Conservation (phyloP, 2,329 filamentous ascomycete genomes). For the Fusarium virguliforme region DNA sequence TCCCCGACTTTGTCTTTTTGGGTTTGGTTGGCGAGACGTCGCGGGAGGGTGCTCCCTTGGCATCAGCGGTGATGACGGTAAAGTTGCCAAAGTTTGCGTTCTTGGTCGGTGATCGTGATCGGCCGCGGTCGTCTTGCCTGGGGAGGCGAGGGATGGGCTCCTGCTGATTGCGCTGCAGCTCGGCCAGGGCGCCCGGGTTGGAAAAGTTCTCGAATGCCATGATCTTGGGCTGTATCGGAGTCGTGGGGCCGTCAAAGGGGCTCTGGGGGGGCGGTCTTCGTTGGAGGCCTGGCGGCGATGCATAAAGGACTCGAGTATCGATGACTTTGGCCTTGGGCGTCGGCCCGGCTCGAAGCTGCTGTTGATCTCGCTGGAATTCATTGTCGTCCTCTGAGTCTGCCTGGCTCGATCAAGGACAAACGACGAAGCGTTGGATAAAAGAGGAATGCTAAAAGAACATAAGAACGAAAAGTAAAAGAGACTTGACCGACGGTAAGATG, state of each 20-base stretch:
- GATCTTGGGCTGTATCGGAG: slow-evolving; percentile 50
- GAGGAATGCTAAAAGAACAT: slow-evolving; percentile 25
- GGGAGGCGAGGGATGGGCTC: slow-evolving; percentile 60
- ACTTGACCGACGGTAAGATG: slow-evolving; percentile 37
- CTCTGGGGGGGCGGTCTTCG: slow-evolving; percentile 56
- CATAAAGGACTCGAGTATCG: slow-evolving; percentile 66
- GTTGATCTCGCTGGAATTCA: slow-evolving; percentile 33
- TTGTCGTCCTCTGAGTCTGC: slow-evolving; percentile 11
- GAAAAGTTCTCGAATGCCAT: slow-evolving; percentile 56
- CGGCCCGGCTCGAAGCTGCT: slow-evolving; percentile 43
- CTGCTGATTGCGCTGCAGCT: slow-evolving; percentile 71
- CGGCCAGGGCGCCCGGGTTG: slow-evolving; percentile 66
- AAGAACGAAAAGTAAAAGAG: slow-evolving; percentile 34
- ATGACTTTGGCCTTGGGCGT: slow-evolving; percentile 65
- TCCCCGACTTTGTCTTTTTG: slow-evolving; percentile 86
- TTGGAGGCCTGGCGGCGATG: slow-evolving; percentile 66
- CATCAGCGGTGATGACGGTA: slow-evolving; percentile 63
- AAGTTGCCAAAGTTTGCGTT: slow-evolving; percentile 57
- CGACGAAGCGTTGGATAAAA: slow-evolving; percentile 24
- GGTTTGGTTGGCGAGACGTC: slow-evolving; percentile 73
- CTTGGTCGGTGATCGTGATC: slow-evolving; percentile 64
- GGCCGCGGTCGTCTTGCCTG: slow-evolving; percentile 57
- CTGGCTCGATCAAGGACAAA: slow-evolving; percentile 17
- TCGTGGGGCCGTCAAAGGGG: slow-evolving; percentile 46
- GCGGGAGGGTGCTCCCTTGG: slow-evolving; percentile 60